phyloP scores from a whole-genome alignment of 139 green algal genomes.

The Spirogloea muscicola region DNA sequence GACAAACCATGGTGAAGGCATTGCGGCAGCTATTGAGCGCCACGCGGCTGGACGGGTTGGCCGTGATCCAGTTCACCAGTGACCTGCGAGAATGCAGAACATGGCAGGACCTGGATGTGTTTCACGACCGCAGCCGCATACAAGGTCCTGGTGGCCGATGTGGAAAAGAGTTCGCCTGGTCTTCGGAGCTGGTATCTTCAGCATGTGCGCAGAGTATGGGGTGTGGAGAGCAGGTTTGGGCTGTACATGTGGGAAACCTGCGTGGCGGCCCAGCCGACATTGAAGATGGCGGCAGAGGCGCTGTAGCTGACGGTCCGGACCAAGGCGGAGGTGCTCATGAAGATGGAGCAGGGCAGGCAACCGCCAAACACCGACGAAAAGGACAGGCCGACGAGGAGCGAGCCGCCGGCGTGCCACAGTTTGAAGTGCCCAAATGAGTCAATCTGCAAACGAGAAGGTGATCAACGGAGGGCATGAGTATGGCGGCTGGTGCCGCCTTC shows the following conservation, averaged over 20 bases:
- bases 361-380: conserved; percentile 38
- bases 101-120: too few species aligned
- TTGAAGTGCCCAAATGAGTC: conserved; percentile 41
- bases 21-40: conserved; percentile 42
- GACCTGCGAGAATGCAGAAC: too few species aligned
- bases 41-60: conserved; percentile 31
- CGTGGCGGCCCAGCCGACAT: conserved; percentile 22
- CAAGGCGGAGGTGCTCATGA: neutral
- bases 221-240: too few species aligned
- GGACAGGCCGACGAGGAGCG: conserved; percentile 15
- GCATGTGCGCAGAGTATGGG: too few species aligned
- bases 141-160: too few species aligned
- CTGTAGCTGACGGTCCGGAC: conserved; percentile 35
- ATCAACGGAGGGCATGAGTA: too few species aligned
- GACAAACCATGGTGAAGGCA: conserved; percentile 38
- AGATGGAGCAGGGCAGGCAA: conserved; percentile 15
- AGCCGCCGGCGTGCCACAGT: conserved; percentile 31
- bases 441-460: too few species aligned
- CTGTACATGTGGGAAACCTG: conserved; percentile 43
- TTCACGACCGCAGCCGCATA: too few species aligned
- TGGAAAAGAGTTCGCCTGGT: too few species aligned
- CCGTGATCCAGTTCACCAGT: conserved; percentile 37
- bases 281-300: conserved; percentile 34
- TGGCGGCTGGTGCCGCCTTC: too few species aligned
- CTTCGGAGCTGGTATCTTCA: too few species aligned